Percentiles rank a stretch among this genome's conserved stretches.
Conservation (phyloP, 2,329 filamentous ascomycete species). For the Stachybotrys elegans region DNA sequence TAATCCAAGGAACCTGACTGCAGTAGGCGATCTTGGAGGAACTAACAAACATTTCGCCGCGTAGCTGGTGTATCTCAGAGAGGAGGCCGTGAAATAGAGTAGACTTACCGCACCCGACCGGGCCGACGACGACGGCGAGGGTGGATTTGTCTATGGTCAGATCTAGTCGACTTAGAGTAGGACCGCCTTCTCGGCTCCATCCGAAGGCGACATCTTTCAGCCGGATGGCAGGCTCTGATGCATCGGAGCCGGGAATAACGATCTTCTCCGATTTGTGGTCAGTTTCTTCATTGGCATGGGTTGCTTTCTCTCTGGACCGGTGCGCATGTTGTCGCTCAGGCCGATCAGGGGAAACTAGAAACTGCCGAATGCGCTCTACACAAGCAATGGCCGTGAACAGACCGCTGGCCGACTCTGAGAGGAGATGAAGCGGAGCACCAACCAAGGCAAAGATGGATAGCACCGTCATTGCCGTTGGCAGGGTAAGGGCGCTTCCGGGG, state of each 20-base stretch:
- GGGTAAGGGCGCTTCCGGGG: not conserved
- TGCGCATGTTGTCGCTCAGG: not conserved
- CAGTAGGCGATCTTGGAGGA: conserved; percentile 1
- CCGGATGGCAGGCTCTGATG: not conserved
- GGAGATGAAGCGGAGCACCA: not conserved
- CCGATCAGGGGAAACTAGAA: not conserved
- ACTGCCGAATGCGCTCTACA: not conserved
- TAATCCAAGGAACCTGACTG: not conserved
- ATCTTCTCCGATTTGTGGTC: not conserved
- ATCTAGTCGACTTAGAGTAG: not conserved
- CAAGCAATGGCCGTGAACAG: not conserved
- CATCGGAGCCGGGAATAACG: not conserved
- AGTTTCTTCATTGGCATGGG: not conserved
- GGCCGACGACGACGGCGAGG: not conserved
- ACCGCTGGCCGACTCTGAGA: not conserved
- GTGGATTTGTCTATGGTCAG: not conserved
- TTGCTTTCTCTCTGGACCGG: not conserved
- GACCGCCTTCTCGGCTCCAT: not conserved
- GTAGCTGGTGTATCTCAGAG: not conserved
- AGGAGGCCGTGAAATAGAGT: not conserved
- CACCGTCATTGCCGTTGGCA: not conserved
- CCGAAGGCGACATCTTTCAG: not conserved
- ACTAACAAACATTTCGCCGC: not conserved
- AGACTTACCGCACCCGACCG: not conserved
- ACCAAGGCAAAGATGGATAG: not conserved